Base-by-base conservation (phyloP, 371 early-diverging fungal species). In the Syncephalastrum racemosum region DNA sequence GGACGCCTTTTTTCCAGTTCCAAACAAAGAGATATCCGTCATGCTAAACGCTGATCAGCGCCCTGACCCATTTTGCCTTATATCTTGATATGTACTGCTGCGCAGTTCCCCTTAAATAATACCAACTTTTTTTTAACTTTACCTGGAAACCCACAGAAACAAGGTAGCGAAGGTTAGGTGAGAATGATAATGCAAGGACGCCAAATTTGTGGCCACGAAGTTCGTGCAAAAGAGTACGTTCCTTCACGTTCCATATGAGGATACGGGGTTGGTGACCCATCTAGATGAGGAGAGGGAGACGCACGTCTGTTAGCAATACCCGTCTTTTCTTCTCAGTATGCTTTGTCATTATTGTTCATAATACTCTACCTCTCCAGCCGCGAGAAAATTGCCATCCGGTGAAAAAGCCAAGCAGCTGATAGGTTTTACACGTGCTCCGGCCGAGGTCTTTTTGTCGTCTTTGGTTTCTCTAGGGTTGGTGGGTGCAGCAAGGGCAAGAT, bases 71-170 rank as follows among this genome's bases (percentile, higher is more conserved):
- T 27, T 27, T 27, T 13, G 7, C 50, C 36, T 24, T 14, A 4
- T 24, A 18, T 27, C 31, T 7, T 8, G 4, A 22, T 24, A 27
- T 16, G 20, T 24, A 14, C 50, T 24, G 22, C 24, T 50, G 22
- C 27, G 23, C 22, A 16, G 4, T 36, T 43, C 27, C 53, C 19
- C 16, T 20, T 41, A 43, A 31, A 43, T 22, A 25, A 41, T 20
- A 22, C 15, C 12, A 12, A 19, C 14, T 14, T 20, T 15, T 24
- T 36, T 19, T 50, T 40, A 16, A 27, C 45, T 50, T 25, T 80
- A 88, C 90, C 79, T 88, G 89, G 65, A 86, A 85, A n/a, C 94
- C 94, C 40, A 91, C 69, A 4, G 94, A 91, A 5, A 91, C 90
- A 4, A 93, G 62, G 59, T 79, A 81, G 53, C 84, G 79, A 62